These are phyloP conservation scores for Ganoderma meredithae DNA, from an alignment of 1,284 basidiomycete species.

Conservation along the genomic window DNA sequence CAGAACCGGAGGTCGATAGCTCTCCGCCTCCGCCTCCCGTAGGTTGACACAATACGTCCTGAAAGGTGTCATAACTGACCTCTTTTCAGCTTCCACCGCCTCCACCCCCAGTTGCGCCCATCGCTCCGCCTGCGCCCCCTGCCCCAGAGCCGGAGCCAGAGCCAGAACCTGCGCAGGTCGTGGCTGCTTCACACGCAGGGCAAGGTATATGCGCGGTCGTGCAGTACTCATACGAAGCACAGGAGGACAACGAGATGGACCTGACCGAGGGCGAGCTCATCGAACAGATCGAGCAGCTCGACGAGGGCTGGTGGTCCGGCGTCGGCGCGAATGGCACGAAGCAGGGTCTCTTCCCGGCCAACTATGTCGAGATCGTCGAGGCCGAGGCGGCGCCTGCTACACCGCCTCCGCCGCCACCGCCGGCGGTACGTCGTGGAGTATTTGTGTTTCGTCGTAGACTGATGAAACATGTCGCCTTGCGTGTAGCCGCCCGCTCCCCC, in stretches of 20 bases:
- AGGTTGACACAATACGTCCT: slow-evolving; percentile 7
- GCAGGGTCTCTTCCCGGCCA: slow-evolving; percentile 83
- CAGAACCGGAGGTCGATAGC: slow-evolving; percentile 36
- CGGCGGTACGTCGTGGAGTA: slow-evolving; percentile 42
- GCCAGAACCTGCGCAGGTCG: slow-evolving; percentile 39
- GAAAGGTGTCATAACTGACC: not conserved
- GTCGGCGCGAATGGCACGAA: slow-evolving; percentile 66
- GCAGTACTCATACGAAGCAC: slow-evolving; percentile 81
- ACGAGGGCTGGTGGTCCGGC: slow-evolving; percentile 89
- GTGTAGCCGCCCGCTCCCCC: slow-evolving; percentile 46
- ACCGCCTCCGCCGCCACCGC: slow-evolving; percentile 50
- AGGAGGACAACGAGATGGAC: slow-evolving; percentile 87
- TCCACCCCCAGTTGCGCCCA: slow-evolving; percentile 39
- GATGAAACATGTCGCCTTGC: too few relatives aligned
- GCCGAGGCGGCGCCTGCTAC: slow-evolving; percentile 45
- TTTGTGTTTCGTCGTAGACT: too few relatives aligned
- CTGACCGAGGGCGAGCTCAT: slow-evolving; percentile 85
- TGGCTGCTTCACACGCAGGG: slow-evolving; percentile 44
- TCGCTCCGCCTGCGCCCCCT: slow-evolving; percentile 43
- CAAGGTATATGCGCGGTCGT: slow-evolving; percentile 69
- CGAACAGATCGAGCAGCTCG: slow-evolving; percentile 84
- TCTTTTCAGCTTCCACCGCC: slow-evolving; percentile 33
- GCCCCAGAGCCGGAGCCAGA: slow-evolving; percentile 53
- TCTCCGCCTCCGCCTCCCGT: slow-evolving; percentile 37
- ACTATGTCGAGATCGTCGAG: slow-evolving; percentile 83